These are phyloP conservation scores for Alternaria brassicae DNA, from an alignment of 2,329 filamentous ascomycete species.

Conservation along the genomic window DNA sequence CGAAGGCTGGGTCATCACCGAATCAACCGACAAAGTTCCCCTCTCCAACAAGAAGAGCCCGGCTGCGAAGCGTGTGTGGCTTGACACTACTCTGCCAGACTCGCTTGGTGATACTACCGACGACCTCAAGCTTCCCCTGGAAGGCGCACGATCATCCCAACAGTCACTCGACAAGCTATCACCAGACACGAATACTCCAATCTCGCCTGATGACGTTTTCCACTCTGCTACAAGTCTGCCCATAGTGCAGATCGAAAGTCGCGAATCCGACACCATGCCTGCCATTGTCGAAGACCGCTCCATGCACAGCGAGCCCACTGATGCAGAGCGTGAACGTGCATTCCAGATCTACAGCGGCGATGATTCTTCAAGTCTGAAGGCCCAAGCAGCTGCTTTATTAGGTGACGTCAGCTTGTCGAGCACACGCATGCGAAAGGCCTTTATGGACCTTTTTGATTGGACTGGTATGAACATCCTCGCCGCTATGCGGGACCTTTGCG, in stretches of 20 bases:
- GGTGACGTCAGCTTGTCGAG: constrained; percentile 70
- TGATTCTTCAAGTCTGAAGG: constrained; percentile 80
- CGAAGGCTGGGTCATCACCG: constrained; percentile 49
- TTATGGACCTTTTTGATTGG: constrained; percentile 94
- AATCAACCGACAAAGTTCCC: constrained; percentile 36
- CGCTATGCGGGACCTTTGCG: constrained; percentile 81
- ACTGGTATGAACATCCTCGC: constrained; percentile 78
- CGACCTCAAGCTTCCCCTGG: constrained; percentile 49
- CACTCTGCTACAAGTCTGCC: constrained; percentile 59
- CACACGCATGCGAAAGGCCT: constrained; percentile 69
- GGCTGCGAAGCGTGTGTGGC: constrained; percentile 49
- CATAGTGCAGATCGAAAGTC: constrained; percentile 59
- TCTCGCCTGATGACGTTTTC: constrained; percentile 54
- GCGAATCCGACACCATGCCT: constrained; percentile 49
- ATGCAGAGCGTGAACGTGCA: constrained; percentile 78
- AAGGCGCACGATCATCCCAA: constrained; percentile 48
- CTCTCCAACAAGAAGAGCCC: constrained; percentile 24
- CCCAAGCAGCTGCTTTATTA: constrained; percentile 85
- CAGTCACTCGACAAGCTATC: constrained; percentile 45
- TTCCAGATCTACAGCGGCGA: constrained; percentile 83
- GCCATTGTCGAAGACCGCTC: constrained; percentile 45
- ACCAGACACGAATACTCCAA: constrained; percentile 50
- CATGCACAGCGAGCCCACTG: constrained; percentile 55
- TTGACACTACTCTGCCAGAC: constrained; percentile 50
- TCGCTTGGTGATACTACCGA: constrained; percentile 35